Evolutionary conservation across 2,329 filamentous ascomycete genomes (phyloP), one percentile per base, ranked within the genome.

Genomic region (Pseudogymnoascus sp.): DNA sequence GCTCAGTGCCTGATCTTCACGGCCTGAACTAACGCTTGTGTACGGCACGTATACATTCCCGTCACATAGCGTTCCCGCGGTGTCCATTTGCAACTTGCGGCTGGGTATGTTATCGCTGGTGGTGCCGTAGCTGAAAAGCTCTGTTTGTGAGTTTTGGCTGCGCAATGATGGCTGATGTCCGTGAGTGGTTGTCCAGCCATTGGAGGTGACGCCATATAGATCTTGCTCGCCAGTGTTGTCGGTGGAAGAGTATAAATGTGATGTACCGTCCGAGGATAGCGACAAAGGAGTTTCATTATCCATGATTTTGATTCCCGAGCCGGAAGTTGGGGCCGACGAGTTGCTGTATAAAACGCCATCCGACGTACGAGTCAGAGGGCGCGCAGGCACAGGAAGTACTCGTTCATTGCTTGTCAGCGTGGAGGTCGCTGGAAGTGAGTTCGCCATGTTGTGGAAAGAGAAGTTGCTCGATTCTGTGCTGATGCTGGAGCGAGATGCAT

Each of bases 211-310:
- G 33, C 10, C 33, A 25, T 42, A 42, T 42, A 59, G n/a, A 18
- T 37, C 33, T 12, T 42, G 37, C 37, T 59, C 58, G 1, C 31
- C 37, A 12, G 31, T 12, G 18, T 42, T 42, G 58, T 37, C 35
- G 21, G 21, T 18, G 15, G 59, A 61, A 69, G 48, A 33, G 27
- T 55, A 55, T 8, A 27, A 33, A 33, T 55, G 48, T 77, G 84
- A 68, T 80, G 82, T 60, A n/a, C 8, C 29, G 29, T 55, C 29
- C 9, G 48, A 18, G 15, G 48, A 55, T 3, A 55, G n/a, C 18
- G 48, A 33, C 4, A 55, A 15, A 33, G 48, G 48, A 55, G 48
- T 12, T 33, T 55, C 48, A 15, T 18, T 55, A 5, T 55, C 48
- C n/a, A 33, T 33, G 27, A 33, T 15, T 5, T 55, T 55, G n/a